Percentiles rank a stretch among this genome's conserved stretches.
phyloP scores from a whole-genome alignment of 352 stramenopile species.

The Elongisporangium undulatum region DNA sequence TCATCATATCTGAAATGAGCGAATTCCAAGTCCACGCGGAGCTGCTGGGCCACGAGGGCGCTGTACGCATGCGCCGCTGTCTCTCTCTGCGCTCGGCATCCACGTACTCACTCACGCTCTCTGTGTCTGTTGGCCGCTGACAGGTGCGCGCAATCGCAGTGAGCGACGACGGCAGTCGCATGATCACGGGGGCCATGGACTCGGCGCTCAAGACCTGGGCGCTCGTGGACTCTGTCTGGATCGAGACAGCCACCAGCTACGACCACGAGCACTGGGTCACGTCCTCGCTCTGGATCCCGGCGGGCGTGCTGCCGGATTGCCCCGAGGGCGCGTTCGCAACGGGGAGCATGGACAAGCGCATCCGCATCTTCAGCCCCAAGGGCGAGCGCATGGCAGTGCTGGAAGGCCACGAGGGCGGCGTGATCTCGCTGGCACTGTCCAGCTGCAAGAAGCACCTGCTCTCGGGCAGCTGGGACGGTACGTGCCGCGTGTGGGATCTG shows the following conservation, averaged over 20 bases:
- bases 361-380: constrained; percentile 60
- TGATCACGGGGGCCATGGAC: constrained; percentile 79
- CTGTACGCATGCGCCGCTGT: constrained; percentile 29
- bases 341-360: constrained; percentile 75
- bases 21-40: constrained; percentile 37
- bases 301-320: constrained; percentile 14
- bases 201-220: constrained; percentile 53
- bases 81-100: not conserved
- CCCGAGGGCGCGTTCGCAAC: constrained; percentile 56
- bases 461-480: constrained; percentile 82
- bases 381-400: constrained; percentile 37
- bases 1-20: constrained; percentile 8
- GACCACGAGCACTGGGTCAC: constrained; percentile 86
- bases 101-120: constrained; percentile 5
- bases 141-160: constrained; percentile 62
- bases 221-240: constrained; percentile 19
- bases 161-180: constrained; percentile 24
- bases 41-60: constrained; percentile 71
- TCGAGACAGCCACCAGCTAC: constrained; percentile 59
- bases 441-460: constrained; percentile 38
- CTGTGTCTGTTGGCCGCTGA: not conserved
- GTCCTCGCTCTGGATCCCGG: constrained; percentile 34
- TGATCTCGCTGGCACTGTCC: constrained; percentile 65
- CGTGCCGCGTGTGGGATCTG: constrained; percentile 69
- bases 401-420: constrained; percentile 62